Evolutionary conservation across 2,329 filamentous ascomycete species (phyloP).

Genomic region (Curvularia sp.): DNA sequence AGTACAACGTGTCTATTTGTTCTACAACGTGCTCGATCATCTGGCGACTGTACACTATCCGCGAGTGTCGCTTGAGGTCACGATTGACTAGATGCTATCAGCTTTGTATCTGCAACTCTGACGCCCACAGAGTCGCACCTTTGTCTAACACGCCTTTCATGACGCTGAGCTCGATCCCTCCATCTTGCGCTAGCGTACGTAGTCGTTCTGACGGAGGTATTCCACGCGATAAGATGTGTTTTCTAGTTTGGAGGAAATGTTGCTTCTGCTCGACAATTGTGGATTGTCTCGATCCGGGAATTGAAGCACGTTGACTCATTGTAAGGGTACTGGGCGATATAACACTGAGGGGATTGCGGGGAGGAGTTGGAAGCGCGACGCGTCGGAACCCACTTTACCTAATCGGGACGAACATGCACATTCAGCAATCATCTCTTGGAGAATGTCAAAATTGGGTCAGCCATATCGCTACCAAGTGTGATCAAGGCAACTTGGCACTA

Average conservation of each 20-base stretch:
- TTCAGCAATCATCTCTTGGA: too few relatives aligned
- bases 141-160: slow-evolving; percentile 60
- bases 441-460: not conserved
- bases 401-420: not conserved
- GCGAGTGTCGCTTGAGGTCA: slow-evolving; percentile 68
- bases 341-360: slow-evolving; percentile 7
- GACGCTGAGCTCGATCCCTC: slow-evolving; percentile 55
- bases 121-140: slow-evolving; percentile 43
- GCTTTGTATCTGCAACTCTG: not conserved
- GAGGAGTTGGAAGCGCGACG: slow-evolving; percentile 12
- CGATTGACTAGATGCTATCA: slow-evolving; percentile 63
- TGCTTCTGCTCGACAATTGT: slow-evolving; percentile 68
- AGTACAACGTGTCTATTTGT: slow-evolving; percentile 73
- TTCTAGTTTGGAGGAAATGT: slow-evolving; percentile 68
- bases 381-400: not conserved
- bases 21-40: slow-evolving; percentile 75
- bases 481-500: not conserved
- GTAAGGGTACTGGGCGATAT: not conserved
- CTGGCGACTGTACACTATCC: slow-evolving; percentile 70
- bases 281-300: slow-evolving; percentile 32
- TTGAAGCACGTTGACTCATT: slow-evolving; percentile 15
- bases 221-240: slow-evolving; percentile 66
- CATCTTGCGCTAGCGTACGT: slow-evolving; percentile 58
- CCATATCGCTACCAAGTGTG: not conserved
- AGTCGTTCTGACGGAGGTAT: slow-evolving; percentile 64